Evolutionary conservation across 2,329 filamentous ascomycete species (phyloP).

Genomic region (Arthrobotrys sphaeroides): DNA sequence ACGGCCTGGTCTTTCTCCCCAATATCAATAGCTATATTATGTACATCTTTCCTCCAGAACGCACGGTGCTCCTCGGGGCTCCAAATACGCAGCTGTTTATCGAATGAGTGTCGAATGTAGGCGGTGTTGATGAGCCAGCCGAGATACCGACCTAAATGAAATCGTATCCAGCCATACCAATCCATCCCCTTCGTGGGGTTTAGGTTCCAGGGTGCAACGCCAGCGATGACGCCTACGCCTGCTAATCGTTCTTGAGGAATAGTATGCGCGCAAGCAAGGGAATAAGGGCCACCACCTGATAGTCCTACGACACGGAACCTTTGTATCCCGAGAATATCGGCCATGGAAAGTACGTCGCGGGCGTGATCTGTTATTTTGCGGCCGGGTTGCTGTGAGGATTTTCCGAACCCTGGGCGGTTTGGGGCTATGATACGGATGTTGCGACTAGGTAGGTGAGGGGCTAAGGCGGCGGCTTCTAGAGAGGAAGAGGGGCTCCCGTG

Average conservation of each 20-base stretch:
- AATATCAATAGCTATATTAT: background rate
- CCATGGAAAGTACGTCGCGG: conserved; percentile 33
- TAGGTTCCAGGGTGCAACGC: conserved; percentile 60
- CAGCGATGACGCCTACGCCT: conserved; percentile 61
- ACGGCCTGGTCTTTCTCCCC: conserved; percentile 26
- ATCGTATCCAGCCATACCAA: conserved; percentile 56
- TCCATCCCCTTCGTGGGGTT: conserved; percentile 54
- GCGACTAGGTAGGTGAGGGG: conserved; percentile 57
- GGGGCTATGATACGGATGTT: conserved; percentile 61
- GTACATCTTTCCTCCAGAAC: conserved; percentile 40
- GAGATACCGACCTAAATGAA: conserved; percentile 54
- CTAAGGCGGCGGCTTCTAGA: conserved; percentile 60
- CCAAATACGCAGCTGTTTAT: conserved; percentile 50
- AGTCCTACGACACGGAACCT: conserved; percentile 42
- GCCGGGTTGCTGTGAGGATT: conserved; percentile 60
- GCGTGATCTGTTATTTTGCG: conserved; percentile 42
- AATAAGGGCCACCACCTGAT: conserved; percentile 48
- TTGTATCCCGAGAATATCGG: conserved; percentile 23
- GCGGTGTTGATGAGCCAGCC: conserved; percentile 52
- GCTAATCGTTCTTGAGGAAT: conserved; percentile 58
- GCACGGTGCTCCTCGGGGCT: conserved; percentile 57
- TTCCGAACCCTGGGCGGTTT: conserved; percentile 63
- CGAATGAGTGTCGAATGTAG: conserved; percentile 48
- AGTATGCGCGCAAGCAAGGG: conserved; percentile 39
- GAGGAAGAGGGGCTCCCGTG: conserved; percentile 63